Conservation (phyloP, 805 yeast species). For the Metschnikowia arizonensis region DNA sequence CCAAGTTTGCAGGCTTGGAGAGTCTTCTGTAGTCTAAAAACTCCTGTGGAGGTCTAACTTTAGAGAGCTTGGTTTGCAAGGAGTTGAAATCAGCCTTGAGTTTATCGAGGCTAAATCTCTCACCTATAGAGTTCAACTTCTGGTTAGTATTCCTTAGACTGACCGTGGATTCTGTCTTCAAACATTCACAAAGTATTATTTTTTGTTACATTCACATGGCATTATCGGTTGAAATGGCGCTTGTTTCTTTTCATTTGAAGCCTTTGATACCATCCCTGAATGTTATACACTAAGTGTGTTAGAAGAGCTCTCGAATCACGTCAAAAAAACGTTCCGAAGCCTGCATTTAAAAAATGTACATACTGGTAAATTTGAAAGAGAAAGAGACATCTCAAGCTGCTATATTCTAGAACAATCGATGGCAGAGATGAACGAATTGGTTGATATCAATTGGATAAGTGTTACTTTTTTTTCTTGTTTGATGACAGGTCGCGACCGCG, state of each 20-base stretch:
- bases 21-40: conserved; percentile 87
- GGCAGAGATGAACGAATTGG: background rate
- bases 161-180: background rate
- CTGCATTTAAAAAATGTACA: conserved; percentile 17
- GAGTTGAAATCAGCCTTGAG: conserved; percentile 29
- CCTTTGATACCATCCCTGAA: background rate
- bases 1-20: conserved; percentile 85
- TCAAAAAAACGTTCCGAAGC: background rate
- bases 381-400: conserved; percentile 23
- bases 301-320: background rate
- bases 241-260: background rate
- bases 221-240: background rate
- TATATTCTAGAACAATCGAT: background rate
- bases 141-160: conserved; percentile 4
- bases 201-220: too few species aligned
- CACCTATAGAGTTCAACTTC: conserved; percentile 14
- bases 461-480: conserved; percentile 2
- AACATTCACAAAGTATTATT: background rate
- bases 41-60: conserved; percentile 85
- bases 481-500: conserved; percentile 4
- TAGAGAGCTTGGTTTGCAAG: conserved; percentile 61
- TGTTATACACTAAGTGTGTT: background rate
- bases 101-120: conserved; percentile 24
- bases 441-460: background rate
- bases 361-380: conserved; percentile 39